A percentile compares a stretch with the other conserved stretches of the same genome.
Conservation (phyloP, 2,329 filamentous ascomycete species). For the Xylariales sp. region DNA sequence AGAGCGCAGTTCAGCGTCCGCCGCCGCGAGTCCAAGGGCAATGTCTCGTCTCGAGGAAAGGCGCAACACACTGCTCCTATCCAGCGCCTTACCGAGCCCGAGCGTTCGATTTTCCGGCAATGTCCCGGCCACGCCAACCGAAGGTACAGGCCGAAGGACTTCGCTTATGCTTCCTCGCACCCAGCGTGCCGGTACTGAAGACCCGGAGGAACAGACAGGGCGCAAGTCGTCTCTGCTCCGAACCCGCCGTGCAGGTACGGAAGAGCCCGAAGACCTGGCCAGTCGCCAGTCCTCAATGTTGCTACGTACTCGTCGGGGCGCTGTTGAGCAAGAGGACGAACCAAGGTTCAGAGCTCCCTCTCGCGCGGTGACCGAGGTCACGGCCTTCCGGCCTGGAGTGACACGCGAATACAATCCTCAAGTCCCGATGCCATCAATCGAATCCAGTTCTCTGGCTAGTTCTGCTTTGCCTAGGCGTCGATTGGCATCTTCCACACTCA, state of each 20-base stretch:
- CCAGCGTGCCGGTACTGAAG: slow-evolving; percentile 45
- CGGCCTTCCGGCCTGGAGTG: slow-evolving; percentile 25
- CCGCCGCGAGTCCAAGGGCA: slow-evolving; percentile 40
- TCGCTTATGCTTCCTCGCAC: slow-evolving; percentile 44
- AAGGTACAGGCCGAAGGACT: slow-evolving; percentile 44
- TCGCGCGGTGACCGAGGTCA: slow-evolving; percentile 53
- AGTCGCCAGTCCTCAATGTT: slow-evolving; percentile 40
- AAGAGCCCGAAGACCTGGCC: slow-evolving; percentile 39
- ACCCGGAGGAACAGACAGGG: slow-evolving; percentile 40
- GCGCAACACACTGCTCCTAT: slow-evolving; percentile 41
- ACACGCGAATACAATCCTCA: slow-evolving; percentile 37
- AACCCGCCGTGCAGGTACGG: slow-evolving; percentile 40
- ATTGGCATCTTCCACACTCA: slow-evolving; percentile 43
- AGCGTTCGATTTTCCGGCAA: slow-evolving; percentile 33
- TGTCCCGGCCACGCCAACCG: slow-evolving; percentile 34
- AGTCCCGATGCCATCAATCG: slow-evolving; percentile 28
- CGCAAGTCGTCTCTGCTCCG: slow-evolving; percentile 42
- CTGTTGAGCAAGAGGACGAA: slow-evolving; percentile 45
- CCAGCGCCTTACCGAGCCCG: slow-evolving; percentile 41
- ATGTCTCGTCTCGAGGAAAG: slow-evolving; percentile 50
- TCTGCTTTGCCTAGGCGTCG: slow-evolving; percentile 50
- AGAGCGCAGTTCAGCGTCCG: slow-evolving; percentile 34
- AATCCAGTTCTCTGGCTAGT: slow-evolving; percentile 30
- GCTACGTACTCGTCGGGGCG: slow-evolving; percentile 40
- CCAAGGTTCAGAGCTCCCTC: slow-evolving; percentile 50